Conservation (phyloP, 2,329 filamentous ascomycete species). For the Claviceps digitariae region DNA sequence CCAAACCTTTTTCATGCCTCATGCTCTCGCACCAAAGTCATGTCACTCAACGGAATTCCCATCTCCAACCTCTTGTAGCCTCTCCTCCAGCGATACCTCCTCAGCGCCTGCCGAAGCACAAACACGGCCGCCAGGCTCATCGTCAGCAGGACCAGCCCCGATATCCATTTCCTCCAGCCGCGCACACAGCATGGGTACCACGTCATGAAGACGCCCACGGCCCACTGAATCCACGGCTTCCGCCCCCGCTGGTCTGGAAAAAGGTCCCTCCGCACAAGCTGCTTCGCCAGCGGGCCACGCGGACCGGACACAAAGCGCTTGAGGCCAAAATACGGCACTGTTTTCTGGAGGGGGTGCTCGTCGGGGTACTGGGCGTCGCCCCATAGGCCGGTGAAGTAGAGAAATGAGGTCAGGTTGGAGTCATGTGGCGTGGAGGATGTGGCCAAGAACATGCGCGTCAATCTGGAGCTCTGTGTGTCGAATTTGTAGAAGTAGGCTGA, state of each 20-base stretch:
- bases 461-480: constrained; percentile 8
- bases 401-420: constrained; percentile 15
- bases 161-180: constrained; percentile 17
- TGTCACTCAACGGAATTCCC: not conserved
- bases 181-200: constrained; percentile 17
- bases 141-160: not conserved
- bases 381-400: constrained; percentile 18
- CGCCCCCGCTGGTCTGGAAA: constrained; percentile 11
- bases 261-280: constrained; percentile 15
- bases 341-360: constrained; percentile 14
- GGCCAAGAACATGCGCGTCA: constrained; percentile 8
- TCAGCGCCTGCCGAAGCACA: not conserved
- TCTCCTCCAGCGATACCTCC: not conserved
- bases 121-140: not conserved
- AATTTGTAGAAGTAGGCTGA: constrained; percentile 18
- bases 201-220: constrained; percentile 13
- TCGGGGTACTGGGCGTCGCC: constrained; percentile 16
- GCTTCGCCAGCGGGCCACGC: constrained; percentile 14
- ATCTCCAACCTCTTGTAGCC: not conserved
- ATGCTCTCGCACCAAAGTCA: too few relatives aligned
- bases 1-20: not conserved
- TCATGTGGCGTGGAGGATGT: not conserved
- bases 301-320: constrained; percentile 17
- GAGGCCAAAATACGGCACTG: constrained; percentile 14
- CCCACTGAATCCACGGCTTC: constrained; percentile 13